These are phyloP conservation scores for Hawksworthiomyces lignivorus DNA, from an alignment of 2,329 filamentous ascomycete genomes.

Conservation along the genomic window DNA sequence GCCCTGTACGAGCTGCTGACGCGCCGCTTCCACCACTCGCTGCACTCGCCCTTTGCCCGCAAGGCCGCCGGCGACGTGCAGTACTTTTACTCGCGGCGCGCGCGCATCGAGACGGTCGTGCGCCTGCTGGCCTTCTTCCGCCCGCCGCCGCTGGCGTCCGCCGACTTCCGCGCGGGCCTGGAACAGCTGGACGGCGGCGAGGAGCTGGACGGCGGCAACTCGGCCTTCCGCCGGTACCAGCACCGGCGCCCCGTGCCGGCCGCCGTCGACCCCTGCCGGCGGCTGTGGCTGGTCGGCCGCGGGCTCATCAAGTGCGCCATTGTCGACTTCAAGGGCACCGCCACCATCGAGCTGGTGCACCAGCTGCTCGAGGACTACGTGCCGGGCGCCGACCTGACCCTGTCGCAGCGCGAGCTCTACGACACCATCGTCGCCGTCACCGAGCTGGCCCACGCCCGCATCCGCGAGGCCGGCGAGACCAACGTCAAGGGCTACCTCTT, in stretches of 20 bases:
- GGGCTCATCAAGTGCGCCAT: conserved; percentile 16
- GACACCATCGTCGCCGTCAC: conserved; percentile 4
- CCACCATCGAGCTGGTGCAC: conserved; percentile 13
- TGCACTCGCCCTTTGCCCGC: conserved; percentile 17
- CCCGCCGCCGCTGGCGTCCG: neutral
- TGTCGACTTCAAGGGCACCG: conserved; percentile 12
- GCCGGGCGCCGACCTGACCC: conserved; percentile 10
- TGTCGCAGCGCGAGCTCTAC: conserved; percentile 16
- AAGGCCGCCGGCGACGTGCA: conserved; percentile 11
- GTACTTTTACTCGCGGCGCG: conserved; percentile 17
- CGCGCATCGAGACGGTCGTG: conserved; percentile 15
- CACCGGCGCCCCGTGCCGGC: neutral
- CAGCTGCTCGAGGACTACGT: conserved; percentile 16
- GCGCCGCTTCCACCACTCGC: conserved; percentile 17
- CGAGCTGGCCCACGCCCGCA: conserved; percentile 8
- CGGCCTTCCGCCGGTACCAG: too few relatives aligned
- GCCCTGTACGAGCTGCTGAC: conserved; percentile 15
- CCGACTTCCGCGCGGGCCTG: neutral
- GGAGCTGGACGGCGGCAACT: neutral
- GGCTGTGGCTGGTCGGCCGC: conserved; percentile 12
- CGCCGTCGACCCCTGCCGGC: conserved; percentile 7
- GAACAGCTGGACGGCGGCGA: neutral
- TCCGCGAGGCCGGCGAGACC: conserved; percentile 15
- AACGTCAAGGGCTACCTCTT: conserved; percentile 16
- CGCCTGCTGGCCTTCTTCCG: conserved; percentile 10